Evolutionary conservation across 441 rosid genomes (phyloP).

Genomic region (Eruca vesicaria): DNA sequence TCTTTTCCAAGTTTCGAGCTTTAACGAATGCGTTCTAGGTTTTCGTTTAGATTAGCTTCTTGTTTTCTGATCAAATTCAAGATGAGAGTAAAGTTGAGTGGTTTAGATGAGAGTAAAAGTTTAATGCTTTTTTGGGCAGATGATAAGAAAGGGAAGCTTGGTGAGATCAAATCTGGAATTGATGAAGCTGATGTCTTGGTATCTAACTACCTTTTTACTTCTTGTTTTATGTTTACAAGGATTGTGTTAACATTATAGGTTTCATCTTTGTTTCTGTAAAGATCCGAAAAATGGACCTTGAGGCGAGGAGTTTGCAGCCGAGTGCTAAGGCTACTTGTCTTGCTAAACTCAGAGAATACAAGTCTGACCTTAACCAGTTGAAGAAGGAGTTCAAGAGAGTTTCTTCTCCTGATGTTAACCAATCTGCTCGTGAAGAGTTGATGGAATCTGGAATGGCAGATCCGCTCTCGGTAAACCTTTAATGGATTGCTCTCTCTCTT

Average conservation of each 20-base stretch:
- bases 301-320: conserved; percentile 65
- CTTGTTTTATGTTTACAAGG: background rate
- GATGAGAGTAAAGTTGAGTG: background rate
- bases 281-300: conserved; percentile 68
- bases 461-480: conserved; percentile 36
- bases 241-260: background rate
- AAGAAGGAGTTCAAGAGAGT: conserved; percentile 53
- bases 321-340: conserved; percentile 54
- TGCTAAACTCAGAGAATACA: conserved; percentile 61
- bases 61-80: background rate
- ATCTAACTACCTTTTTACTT: background rate
- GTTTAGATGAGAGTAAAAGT: background rate
- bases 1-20: background rate
- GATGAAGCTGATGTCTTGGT: conserved; percentile 86
- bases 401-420: conserved; percentile 48
- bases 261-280: background rate
- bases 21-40: background rate
- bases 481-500: too few relatives aligned
- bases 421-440: conserved; percentile 49
- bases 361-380: conserved; percentile 52
- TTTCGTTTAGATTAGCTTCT: background rate
- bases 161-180: conserved; percentile 64
- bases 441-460: conserved; percentile 53
- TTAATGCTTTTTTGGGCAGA: conserved; percentile 6
- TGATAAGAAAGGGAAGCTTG: conserved; percentile 54